phyloP scores from a whole-genome alignment of 495 filamentous ascomycete species.

The Penicillium bialowiezense region DNA sequence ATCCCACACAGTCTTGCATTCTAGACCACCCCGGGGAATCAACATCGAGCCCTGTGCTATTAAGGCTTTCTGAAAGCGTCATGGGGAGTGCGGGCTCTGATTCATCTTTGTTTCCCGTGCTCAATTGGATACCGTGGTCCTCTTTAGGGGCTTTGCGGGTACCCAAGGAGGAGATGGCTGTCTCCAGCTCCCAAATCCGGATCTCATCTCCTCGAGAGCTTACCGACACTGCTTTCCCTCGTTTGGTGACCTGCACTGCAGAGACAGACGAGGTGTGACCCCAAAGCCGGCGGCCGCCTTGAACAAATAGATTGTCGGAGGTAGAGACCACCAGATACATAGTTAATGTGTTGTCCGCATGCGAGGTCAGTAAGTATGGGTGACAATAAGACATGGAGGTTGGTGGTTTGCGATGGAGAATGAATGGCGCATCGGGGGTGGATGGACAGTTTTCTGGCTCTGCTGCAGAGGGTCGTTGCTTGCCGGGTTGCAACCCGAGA shows the following conservation, averaged over 20 bases:
- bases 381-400: slow-evolving; percentile 83
- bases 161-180: slow-evolving; percentile 51
- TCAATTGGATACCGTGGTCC: slow-evolving; percentile 56
- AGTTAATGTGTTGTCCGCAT: slow-evolving; percentile 89
- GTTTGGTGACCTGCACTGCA: slow-evolving; percentile 77
- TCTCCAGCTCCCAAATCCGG: slow-evolving; percentile 92
- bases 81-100: not conserved
- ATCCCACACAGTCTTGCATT: slow-evolving; percentile 71
- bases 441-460: not conserved
- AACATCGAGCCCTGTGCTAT: not conserved
- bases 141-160: slow-evolving; percentile 33
- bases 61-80: not conserved
- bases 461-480: slow-evolving; percentile 19
- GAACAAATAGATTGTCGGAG: slow-evolving; percentile 61
- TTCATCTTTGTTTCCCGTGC: slow-evolving; percentile 31
- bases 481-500: slow-evolving; percentile 37
- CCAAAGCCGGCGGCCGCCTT: slow-evolving; percentile 76
- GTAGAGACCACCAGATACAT: slow-evolving; percentile 82
- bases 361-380: slow-evolving; percentile 84
- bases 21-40: slow-evolving; percentile 6
- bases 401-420: slow-evolving; percentile 48
- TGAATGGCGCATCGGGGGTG: slow-evolving; percentile 22
- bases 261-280: slow-evolving; percentile 92
- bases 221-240: slow-evolving; percentile 89
- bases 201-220: slow-evolving; percentile 80